A percentile compares a stretch with the other conserved stretches of the same genome.
phyloP scores from a whole-genome alignment of 345 rosid species.

The Murraya paniculata region DNA sequence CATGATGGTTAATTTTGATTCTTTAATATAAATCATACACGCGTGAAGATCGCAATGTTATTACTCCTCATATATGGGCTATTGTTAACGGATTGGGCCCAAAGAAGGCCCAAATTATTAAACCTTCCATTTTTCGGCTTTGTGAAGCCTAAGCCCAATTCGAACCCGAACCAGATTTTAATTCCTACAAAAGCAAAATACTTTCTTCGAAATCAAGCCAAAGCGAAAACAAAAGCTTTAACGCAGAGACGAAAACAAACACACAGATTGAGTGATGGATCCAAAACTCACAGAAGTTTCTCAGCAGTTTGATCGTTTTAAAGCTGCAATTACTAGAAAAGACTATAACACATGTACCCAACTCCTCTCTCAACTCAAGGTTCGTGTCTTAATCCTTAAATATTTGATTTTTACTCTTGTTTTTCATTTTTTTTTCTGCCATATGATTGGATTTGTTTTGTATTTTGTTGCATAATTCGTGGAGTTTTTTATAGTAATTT shows the following conservation, averaged over 20 bases:
- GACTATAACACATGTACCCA: slow-evolving; percentile 52
- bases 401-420: background rate
- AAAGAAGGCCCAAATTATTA: too few relatives aligned
- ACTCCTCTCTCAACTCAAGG: slow-evolving; percentile 87
- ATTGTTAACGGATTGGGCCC: too few relatives aligned
- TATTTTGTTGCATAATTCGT: background rate
- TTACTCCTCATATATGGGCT: too few relatives aligned
- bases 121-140: background rate
- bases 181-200: background rate
- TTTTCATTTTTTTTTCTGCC: background rate
- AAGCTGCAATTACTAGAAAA: slow-evolving; percentile 71
- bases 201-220: slow-evolving; percentile 46
- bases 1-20: too few relatives aligned
- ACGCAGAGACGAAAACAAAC: background rate
- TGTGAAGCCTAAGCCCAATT: background rate
- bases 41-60: too few relatives aligned
- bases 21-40: too few relatives aligned
- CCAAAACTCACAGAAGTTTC: slow-evolving; percentile 75
- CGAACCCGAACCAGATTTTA: background rate
- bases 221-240: background rate
- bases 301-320: slow-evolving; percentile 83
- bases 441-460: background rate
- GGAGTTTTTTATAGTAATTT: background rate
- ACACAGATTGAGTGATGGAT: slow-evolving; percentile 54
- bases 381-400: slow-evolving; percentile 39